Evolutionary conservation across 2,329 filamentous ascomycete genomes (phyloP), one percentile per base, ranked within the genome.

Genomic region (Verticillium klebahnii): DNA sequence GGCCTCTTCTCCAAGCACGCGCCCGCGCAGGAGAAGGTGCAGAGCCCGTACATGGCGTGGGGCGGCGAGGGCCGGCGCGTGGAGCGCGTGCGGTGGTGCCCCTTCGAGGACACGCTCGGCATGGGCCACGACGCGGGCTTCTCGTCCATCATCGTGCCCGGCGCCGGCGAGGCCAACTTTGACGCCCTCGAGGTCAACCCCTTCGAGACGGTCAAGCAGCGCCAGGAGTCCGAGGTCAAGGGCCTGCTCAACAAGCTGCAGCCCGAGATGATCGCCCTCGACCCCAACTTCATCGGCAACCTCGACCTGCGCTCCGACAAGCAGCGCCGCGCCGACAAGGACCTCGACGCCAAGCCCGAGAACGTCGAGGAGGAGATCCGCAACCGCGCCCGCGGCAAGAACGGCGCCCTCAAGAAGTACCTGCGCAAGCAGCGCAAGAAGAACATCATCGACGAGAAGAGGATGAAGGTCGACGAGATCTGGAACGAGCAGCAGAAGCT

Each of bases 361-460:
- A 81, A 85, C 67, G 71, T 86, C 14, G 83, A 82, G 63, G 85
- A 85, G 63, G 84, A 89, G 71, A 84, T 89, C 60, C 82, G 85
- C 76, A 95, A 97, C 73, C 85, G 89, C 61, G 92, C 91, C 19
- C 82, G 94, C 62, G 95, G 95, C 60, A 92, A 93, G 82, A 99
- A 96, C 72, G 93, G 90, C 68, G 91, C 91, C 62, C 78, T 98
- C 66, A 88, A 92, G 72, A 93, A 93, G 74, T 93, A 96, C 73
- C 77, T 98, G 71, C 82, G 95, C 67, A 98, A 98, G 86, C 93
- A 95, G 79, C 88, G 92, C 56, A 89, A 89, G 71, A 92, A 90
- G 83, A 98, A 98, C 74, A 86, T 99, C 62, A 93, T 99, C 74
- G 95, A 99, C 80, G 95, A 97, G 82, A 93, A 94, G 84, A 89